Percentiles rank a stretch among this genome's conserved stretches.
Evolutionary conservation across 257 asterid genomes (phyloP).

Genomic region (Fraxinus quadrangulata): DNA sequence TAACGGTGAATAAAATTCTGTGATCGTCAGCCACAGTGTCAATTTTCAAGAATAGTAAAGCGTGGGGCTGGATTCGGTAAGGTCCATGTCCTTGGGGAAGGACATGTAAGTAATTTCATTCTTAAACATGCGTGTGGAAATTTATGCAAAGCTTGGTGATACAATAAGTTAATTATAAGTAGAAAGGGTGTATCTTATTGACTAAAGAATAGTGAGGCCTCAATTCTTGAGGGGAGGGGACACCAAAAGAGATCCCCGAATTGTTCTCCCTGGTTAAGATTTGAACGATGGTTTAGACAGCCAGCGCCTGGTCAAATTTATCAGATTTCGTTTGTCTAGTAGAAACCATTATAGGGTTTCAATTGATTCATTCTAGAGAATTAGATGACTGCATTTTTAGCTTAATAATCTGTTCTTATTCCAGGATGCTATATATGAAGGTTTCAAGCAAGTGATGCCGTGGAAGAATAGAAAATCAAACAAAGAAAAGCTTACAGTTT

Average conservation of each 20-base stretch:
- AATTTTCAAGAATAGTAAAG: slow-evolving; percentile 14
- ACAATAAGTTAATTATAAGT: no score
- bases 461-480: slow-evolving; percentile 61
- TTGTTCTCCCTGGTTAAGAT: no score
- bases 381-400: not conserved
- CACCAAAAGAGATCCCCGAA: no score
- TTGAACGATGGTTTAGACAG: not conserved
- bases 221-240: not conserved
- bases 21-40: slow-evolving; percentile 12
- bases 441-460: slow-evolving; percentile 63
- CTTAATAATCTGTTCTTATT: not conserved
- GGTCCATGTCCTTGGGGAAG: not conserved
- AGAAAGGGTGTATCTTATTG: not conserved
- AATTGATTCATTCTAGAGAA: not conserved
- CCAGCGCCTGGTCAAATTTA: not conserved
- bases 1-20: not conserved
- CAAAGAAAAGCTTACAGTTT: slow-evolving; percentile 21
- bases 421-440: slow-evolving; percentile 57
- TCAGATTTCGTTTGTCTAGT: not conserved
- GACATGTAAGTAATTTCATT: not conserved
- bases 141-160: not conserved
- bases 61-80: slow-evolving; percentile 27
- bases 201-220: not conserved
- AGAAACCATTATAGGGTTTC: not conserved
- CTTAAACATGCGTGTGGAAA: not conserved